Evolutionary conservation across 2,329 filamentous ascomycete genomes (phyloP), one percentile per base, ranked within the genome.

Genomic region (Colletotrichum lini): DNA sequence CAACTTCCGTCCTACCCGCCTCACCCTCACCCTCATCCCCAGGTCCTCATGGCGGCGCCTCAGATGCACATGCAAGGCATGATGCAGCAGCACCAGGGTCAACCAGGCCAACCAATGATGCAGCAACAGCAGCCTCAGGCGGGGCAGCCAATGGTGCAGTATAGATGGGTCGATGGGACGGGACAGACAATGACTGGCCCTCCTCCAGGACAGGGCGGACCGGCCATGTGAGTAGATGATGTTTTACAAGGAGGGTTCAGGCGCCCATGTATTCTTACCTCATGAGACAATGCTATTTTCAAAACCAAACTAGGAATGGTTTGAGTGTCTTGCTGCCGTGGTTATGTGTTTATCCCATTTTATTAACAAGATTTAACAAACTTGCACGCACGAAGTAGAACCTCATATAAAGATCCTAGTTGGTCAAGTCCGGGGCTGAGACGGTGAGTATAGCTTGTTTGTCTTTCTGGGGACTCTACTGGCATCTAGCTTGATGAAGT

Each of bases 111-210:
- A 26, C 26, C 26, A 3, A 26, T 26, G 26, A 26, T 26, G 16
- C 67, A 70, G 30, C 58, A 49, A n/a, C 44, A n/a, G 6, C 57
- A 47, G 52, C 30, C 9, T 38, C 52, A 21, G 30, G 4, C 60
- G 1, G 57, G 76, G 18, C 77, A 77, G 5, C 77, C 77, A 50
- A 77, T 78, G 50, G 78, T 82, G 74, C 68, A 71, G 21, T 71
- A 68, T 15, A 80, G 80, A 68, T 87, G 85, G 86, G 81, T 84
- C 4, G 82, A 86, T 21, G 82, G 86, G 72, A 79, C 84, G 30
- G 78, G 82, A 21, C 81, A 83, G 59, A 83, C 86, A 80, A 83
- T 85, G 79, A 76, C 77, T 13, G 78, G 78, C 2, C 30, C 44
- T 10, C 72, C 70, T 10, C 76, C 50, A 0, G 54, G 56, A 21